A percentile compares a stretch with the other conserved stretches of the same genome.
phyloP scores from a whole-genome alignment of 805 yeast species.

The Suhomyces sp. region DNA sequence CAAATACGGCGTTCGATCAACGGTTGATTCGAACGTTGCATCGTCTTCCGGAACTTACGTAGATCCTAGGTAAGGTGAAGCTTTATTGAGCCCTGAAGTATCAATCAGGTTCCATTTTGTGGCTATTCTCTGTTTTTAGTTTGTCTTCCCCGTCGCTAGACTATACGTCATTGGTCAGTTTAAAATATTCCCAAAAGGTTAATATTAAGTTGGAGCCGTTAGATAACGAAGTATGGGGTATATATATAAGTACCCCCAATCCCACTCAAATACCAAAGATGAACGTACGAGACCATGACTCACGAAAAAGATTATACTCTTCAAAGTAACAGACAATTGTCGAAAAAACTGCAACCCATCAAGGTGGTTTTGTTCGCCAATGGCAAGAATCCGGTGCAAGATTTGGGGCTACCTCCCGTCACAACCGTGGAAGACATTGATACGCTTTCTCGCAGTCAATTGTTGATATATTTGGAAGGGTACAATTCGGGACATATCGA shows the following conservation, averaged over 20 bases:
- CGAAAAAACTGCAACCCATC: constrained; percentile 3
- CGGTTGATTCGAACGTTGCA: too few relatives aligned
- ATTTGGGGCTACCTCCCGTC: constrained; percentile 5
- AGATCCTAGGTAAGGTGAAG: too few relatives aligned
- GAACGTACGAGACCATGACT: too few relatives aligned
- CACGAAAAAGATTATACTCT: constrained; percentile 1
- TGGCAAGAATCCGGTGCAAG: constrained; percentile 6
- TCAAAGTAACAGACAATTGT: constrained; percentile 4
- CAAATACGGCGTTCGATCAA: too few relatives aligned
- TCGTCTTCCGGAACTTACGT: too few relatives aligned
- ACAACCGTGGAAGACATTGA: constrained; percentile 6
- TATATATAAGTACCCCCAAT: neutral
- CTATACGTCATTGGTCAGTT: constrained; percentile 1
- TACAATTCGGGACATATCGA: constrained; percentile 5
- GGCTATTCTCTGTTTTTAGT: too few relatives aligned
- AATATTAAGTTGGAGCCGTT: neutral
- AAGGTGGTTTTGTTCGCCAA: constrained; percentile 1
- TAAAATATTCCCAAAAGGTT: neutral
- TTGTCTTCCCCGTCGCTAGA: too few relatives aligned
- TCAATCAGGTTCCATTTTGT: too few relatives aligned
- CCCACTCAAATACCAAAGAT: too few relatives aligned
- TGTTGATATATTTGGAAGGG: constrained; percentile 4
- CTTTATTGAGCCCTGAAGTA: too few relatives aligned
- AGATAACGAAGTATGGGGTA: neutral
- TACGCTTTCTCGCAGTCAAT: constrained; percentile 4